A percentile compares a stretch with the other conserved stretches of the same genome.
Evolutionary conservation across 441 rosid species (phyloP).

Genomic region (Manihot esculenta): DNA sequence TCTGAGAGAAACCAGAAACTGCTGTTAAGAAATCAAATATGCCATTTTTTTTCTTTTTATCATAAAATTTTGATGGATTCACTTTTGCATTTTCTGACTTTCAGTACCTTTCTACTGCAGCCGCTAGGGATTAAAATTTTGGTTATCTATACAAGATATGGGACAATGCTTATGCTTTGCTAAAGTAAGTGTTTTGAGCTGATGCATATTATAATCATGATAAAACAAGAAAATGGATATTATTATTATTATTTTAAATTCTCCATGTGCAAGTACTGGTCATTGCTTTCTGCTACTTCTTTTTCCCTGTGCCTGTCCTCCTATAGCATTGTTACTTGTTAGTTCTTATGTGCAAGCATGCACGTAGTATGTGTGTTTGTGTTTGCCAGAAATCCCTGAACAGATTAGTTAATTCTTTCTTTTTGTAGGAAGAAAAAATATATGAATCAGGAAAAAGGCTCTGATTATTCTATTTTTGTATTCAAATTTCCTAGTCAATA

Average conservation of each 20-base stretch:
- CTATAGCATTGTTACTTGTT: not conserved
- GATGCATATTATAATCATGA: not conserved
- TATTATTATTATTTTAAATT: not conserved
- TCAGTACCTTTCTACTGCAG: conserved; percentile 6
- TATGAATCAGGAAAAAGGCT: conserved; percentile 6
- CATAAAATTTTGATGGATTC: not conserved
- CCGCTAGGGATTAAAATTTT: not conserved
- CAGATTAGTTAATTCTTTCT: not conserved
- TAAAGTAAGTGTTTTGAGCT: conserved; percentile 9
- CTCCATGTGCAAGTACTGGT: not conserved
- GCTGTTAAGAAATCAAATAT: not conserved
- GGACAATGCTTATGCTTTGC: conserved; percentile 22
- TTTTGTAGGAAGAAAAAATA: not conserved
- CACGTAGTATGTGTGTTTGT: not conserved
- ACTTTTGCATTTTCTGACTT: not conserved
- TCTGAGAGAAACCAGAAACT: not conserved
- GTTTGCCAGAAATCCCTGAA: not conserved
- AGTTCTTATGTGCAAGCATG: not conserved
- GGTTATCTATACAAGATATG: conserved; percentile 12
- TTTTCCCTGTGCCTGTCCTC: not conserved
- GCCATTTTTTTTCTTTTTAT: not conserved
- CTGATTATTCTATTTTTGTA: not conserved
- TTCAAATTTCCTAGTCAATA: not conserved
- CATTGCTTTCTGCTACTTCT: not conserved
- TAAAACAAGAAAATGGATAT: not conserved